Evolutionary conservation across 768 basidiomycete genomes (phyloP).

Genomic region (Cyclocybe aegerita): DNA sequence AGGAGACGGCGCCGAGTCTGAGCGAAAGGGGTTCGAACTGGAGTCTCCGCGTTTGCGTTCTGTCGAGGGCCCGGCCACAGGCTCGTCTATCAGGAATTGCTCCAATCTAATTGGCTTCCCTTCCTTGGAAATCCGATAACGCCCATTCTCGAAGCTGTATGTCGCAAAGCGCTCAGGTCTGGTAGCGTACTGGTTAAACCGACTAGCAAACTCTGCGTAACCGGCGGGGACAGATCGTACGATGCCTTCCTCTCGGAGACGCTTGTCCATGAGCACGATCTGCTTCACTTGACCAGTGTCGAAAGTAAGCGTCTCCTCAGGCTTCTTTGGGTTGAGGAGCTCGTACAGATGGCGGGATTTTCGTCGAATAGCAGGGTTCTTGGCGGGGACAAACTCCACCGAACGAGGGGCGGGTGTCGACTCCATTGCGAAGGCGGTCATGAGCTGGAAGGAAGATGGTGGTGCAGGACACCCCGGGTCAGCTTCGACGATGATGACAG

Average conservation of each 20-base stretch:
- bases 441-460: no score
- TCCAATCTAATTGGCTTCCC: conserved; percentile 18
- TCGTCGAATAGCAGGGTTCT: conserved; percentile 13
- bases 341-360: conserved; percentile 16
- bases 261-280: conserved; percentile 17
- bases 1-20: conserved; percentile 1
- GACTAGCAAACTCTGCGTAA: conserved; percentile 13
- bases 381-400: conserved; percentile 1
- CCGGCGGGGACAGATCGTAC: conserved; percentile 16
- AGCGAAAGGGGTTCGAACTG: background rate
- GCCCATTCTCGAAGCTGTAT: conserved; percentile 9
- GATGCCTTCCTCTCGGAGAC: conserved; percentile 10
- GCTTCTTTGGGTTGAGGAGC: conserved; percentile 14
- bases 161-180: conserved; percentile 19
- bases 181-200: conserved; percentile 15
- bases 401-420: background rate
- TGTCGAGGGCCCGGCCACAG: conserved; percentile 3
- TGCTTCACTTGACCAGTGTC: conserved; percentile 18
- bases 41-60: background rate
- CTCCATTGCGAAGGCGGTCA: no score
- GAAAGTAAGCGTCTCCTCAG: conserved; percentile 12
- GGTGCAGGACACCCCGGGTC: no score
- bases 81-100: conserved; percentile 16
- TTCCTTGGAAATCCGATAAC: conserved; percentile 6
- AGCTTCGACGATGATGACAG: no score